Evolutionary conservation across 108 stramenopile genomes (phyloP).

Genomic region (Nitzschia inconspicua): DNA sequence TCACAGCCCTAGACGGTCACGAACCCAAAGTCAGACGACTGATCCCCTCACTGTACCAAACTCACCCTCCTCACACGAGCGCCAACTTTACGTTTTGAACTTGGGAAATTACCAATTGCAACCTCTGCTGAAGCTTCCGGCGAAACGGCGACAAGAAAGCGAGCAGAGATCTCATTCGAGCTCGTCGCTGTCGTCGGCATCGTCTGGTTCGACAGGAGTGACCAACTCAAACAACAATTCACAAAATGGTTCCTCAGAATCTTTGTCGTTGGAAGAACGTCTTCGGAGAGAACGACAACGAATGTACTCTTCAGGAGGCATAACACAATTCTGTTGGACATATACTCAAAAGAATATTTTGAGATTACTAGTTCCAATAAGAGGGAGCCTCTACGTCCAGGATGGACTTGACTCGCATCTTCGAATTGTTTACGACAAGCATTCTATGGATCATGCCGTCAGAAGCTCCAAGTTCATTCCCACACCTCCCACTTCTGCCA

Average conservation of each 20-base stretch:
- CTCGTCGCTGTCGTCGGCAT: not conserved
- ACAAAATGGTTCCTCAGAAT: too few species aligned
- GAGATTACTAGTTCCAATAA: slow-evolving; percentile 54
- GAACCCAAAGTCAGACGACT: not conserved
- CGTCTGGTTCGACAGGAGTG: slow-evolving; percentile 10
- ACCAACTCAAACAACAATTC: not conserved
- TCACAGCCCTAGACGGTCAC: slow-evolving; percentile 7
- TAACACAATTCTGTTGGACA: slow-evolving; percentile 61
- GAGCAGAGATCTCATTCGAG: not conserved
- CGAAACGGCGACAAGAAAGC: slow-evolving; percentile 30
- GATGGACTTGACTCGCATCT: slow-evolving; percentile 45
- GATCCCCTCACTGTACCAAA: slow-evolving; percentile 22
- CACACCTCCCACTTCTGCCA: slow-evolving; percentile 24
- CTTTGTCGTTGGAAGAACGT: slow-evolving; percentile 46
- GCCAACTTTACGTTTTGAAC: slow-evolving; percentile 33
- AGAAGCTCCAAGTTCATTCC: slow-evolving; percentile 12
- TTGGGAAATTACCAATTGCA: slow-evolving; percentile 19
- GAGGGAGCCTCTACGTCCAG: slow-evolving; percentile 61
- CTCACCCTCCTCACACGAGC: slow-evolving; percentile 21
- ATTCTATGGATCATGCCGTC: slow-evolving; percentile 17
- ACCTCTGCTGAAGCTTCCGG: slow-evolving; percentile 21
- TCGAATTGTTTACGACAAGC: slow-evolving; percentile 47
- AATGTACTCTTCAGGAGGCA: slow-evolving; percentile 36
- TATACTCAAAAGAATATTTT: slow-evolving; percentile 21
- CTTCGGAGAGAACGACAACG: slow-evolving; percentile 63